Evolutionary conservation across 768 basidiomycete species (phyloP).

Genomic region (Tylopilus subfusipes): DNA sequence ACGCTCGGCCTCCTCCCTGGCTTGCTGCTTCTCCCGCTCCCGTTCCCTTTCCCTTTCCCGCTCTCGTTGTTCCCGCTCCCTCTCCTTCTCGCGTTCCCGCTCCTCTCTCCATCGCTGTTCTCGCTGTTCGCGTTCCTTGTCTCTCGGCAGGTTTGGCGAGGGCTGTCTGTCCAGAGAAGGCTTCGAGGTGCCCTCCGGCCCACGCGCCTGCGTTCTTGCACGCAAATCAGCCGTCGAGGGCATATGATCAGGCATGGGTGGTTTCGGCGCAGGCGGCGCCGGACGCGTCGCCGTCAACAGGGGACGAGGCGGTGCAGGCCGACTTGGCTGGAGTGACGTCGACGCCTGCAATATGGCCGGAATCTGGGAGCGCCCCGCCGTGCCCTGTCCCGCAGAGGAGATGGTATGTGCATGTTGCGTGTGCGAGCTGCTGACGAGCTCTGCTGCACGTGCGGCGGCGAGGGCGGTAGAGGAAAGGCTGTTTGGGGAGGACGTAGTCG

Average conservation of each 20-base stretch:
- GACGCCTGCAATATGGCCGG: constrained; percentile 25
- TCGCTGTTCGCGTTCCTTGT: constrained; percentile 37
- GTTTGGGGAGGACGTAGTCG: constrained; percentile 31
- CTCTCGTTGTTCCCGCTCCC: constrained; percentile 35
- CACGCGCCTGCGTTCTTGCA: constrained; percentile 57
- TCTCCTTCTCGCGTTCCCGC: constrained; percentile 31
- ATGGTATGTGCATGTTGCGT: constrained; percentile 39
- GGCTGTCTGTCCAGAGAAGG: constrained; percentile 34
- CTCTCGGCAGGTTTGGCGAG: constrained; percentile 36
- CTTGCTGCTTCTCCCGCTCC: constrained; percentile 22
- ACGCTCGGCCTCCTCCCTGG: constrained; percentile 34
- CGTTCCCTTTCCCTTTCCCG: constrained; percentile 19
- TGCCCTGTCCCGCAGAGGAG: constrained; percentile 31
- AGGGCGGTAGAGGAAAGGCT: constrained; percentile 41
- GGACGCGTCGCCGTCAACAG: constrained; percentile 52
- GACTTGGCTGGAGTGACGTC: constrained; percentile 48
- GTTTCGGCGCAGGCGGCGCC: constrained; percentile 48
- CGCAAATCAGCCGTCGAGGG: constrained; percentile 66
- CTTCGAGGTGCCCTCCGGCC: constrained; percentile 34
- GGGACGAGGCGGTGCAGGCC: constrained; percentile 71
- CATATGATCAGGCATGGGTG: constrained; percentile 44
- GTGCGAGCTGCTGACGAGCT: constrained; percentile 56
- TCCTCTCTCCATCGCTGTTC: constrained; percentile 40
- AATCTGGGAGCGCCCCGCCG: constrained; percentile 26
- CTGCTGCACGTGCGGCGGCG: constrained; percentile 58